Evolutionary conservation across 805 yeast species (phyloP), one percentile per base, ranked within the genome.

Genomic region (Ogataea pini): DNA sequence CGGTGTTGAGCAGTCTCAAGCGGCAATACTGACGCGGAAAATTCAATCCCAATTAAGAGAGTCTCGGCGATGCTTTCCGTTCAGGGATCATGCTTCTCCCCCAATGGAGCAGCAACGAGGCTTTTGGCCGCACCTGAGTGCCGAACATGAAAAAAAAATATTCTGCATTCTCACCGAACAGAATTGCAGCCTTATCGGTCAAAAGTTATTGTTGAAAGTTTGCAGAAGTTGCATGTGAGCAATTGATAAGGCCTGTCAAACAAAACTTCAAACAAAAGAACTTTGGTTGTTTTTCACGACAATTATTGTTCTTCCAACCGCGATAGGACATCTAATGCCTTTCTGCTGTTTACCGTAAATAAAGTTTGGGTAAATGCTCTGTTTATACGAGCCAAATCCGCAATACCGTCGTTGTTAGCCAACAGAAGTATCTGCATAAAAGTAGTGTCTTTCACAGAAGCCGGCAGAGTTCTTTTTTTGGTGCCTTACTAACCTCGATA

Each of bases 191-290:
- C 36, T 32, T 32, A 32, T 32, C 36, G 6, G 36, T 32, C 13
- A 28, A 8, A 12, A 5, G 9, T 28, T 10, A 28, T 28, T 28
- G 31, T 28, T 28, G 27, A 9, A 24, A 24, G 9, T 9, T 5
- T 28, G 31, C 31, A 28, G n/a, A 7, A 10, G 31, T 10, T 10
- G 31, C 31, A 28, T 14, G 13, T 7, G 18, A 5, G 12, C 8
- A 16, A 32, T n/a, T 19, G 38, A 34, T 34, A 34, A 34, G 38
- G 14, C 7, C 14, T 37, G 41, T 37, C 41, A 37, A 37, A 37
- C 32, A 37, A 25, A 14, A 7, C 27, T 9, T 24, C 27, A 7
- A 9, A 24, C 9, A 9, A 24, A 9, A 24, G 9, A 9, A 24
- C 27, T 7, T 24, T 24, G 9, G n/a, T n/a, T 24, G 27, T 24